These are phyloP conservation scores for Rhodamnia rubescens DNA, from an alignment of 345 rosid genomes.

Conservation along the genomic window DNA sequence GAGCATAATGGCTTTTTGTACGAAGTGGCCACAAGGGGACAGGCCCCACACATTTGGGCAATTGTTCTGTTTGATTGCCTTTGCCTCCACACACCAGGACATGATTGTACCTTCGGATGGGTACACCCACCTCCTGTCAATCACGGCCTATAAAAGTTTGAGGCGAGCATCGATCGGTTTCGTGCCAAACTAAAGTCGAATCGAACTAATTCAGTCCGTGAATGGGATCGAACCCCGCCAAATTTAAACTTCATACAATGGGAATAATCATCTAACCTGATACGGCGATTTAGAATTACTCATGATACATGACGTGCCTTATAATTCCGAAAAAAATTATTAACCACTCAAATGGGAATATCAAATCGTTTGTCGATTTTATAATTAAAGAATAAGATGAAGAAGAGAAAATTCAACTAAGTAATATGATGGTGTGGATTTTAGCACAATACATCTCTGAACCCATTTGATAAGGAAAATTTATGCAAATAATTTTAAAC, in stretches of 20 bases:
- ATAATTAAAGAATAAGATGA: too few relatives aligned
- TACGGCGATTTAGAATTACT: too few relatives aligned
- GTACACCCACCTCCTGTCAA: not conserved
- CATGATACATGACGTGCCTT: too few relatives aligned
- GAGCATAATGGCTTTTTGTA: not conserved
- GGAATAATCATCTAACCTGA: not conserved
- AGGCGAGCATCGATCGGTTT: not conserved
- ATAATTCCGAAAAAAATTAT: too few relatives aligned
- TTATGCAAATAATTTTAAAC: too few relatives aligned
- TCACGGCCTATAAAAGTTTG: not conserved
- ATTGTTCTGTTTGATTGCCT: not conserved
- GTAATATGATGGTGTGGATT: too few relatives aligned
- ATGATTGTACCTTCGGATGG: not conserved
- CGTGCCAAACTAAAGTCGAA: not conserved
- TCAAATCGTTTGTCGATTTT: too few relatives aligned
- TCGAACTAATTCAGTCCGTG: not conserved
- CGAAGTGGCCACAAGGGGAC: not conserved
- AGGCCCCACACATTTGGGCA: not conserved
- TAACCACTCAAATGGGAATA: too few relatives aligned
- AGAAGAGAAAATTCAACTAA: too few relatives aligned
- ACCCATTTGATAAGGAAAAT: too few relatives aligned
- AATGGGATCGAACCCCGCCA: rapidly evolving
- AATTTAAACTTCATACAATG: rapidly evolving
- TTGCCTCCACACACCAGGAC: not conserved
- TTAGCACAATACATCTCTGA: too few relatives aligned